Evolutionary conservation across 208 protist species (phyloP), one percentile per base, ranked within the genome.

Genomic region (Crithidia fasciculata): DNA sequence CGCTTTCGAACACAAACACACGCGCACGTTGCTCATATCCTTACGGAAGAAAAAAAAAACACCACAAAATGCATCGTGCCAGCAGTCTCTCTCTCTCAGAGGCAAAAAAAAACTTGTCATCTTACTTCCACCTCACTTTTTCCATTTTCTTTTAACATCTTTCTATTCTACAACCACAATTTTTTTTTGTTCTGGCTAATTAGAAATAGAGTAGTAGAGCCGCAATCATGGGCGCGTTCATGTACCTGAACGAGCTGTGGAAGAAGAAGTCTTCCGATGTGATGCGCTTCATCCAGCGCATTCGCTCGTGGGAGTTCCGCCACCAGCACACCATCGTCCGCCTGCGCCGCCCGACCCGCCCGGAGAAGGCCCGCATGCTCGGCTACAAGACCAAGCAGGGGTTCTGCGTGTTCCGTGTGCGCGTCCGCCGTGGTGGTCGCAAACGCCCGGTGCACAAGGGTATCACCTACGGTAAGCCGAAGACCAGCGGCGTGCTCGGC

Each of bases 381-480:
- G 99, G 99, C 86, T 99, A 99, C 97, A 99, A 99, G 93, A 97
- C 97, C 65, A 99, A 99, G 95, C 98, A 99, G 86, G 99, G 99
- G 72, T 99, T 97, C 86, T 94, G 98, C 76, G 92, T 99, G 72
- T 99, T 99, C 94, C 98, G 99, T 75, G 95, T 99, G 61, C 96
- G 99, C 83, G 94, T 99, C 41, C 95, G 98, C 85, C 96, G 98
- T 89, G 99, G 99, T 95, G 97, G 97, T 67, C 97, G 99, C 86
- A 99, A 99, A 91, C 94, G 98, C 85, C 97, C 87, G 44, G 93
- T 96, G 58, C 90, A 92, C 87, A 98, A 99, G 90, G 98, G 98
- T 90, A 98, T 98, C 76, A 95, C 95, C 73, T 97, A 99, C 92
- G 98, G 99, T 89, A 99, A 99, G 97, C 99, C 99, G 81, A 96